Conservation (phyloP, 352 stramenopile species). For the Globisporangium paroecandrum region DNA sequence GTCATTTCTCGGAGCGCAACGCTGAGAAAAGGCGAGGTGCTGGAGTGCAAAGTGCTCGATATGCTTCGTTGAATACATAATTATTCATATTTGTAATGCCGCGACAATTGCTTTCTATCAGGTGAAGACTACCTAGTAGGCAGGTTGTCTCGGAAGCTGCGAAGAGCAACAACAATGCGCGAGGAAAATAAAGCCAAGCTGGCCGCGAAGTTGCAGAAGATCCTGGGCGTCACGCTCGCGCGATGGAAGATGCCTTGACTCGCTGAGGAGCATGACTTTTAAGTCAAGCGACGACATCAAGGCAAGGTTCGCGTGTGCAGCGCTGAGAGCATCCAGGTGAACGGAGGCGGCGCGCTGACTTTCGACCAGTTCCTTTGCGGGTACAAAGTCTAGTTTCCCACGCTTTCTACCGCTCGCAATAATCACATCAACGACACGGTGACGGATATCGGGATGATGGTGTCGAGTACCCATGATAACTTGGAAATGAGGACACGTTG, state of each 20-base stretch:
- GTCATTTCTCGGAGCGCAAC: not conserved
- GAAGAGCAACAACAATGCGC: not conserved
- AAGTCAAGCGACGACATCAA: not conserved
- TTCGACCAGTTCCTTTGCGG: not conserved
- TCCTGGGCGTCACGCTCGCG: not conserved
- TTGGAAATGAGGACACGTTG: too few species aligned
- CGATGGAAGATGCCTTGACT: not conserved
- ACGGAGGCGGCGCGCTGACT: not conserved
- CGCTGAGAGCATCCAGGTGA: conserved; percentile 1
- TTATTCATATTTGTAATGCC: too few species aligned
- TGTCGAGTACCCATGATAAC: too few species aligned
- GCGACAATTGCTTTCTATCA: too few species aligned
- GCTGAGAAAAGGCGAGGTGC: not conserved
- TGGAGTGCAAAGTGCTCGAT: too few species aligned
- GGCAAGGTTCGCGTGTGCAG: not conserved
- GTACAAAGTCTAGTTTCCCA: not conserved
- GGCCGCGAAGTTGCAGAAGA: not conserved
- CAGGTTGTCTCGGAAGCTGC: not conserved
- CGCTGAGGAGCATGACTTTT: not conserved
- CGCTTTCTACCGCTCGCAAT: not conserved
- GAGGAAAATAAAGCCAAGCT: not conserved
- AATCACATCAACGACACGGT: not conserved
- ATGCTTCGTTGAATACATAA: too few species aligned
- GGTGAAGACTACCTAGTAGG: too few species aligned
- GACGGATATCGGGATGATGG: not conserved